Base-by-base conservation (phyloP, 306 rosid species). In the Styphnolobium japonicum region DNA sequence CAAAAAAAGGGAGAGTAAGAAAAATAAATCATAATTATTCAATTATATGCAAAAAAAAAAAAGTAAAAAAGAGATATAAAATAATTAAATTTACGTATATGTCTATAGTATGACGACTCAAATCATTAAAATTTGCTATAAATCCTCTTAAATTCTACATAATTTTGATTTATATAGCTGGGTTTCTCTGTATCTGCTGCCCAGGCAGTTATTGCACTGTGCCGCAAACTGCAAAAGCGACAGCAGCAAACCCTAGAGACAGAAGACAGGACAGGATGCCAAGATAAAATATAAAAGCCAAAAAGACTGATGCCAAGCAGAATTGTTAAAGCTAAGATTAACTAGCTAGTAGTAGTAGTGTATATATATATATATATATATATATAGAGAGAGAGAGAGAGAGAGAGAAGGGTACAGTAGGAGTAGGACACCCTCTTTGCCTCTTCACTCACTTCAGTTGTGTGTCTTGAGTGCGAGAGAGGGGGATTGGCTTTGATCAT, bases 201-300 rank as follows among this genome's bases (percentile, higher is more conserved):
- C 25, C 7, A 43, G 37, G 61, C 45, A 39, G 29, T 70, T 19
- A 75, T 52, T 75, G 70, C 76, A 27, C 77, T 63, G 45, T 31
- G 72, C 69, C 71, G 45, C 18, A 52, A 73, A 45, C 73, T 19
- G 65, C 43, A 70, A 80, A 60, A 75, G 62, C 43, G 79, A 75
- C 75, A 48, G 71, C 34, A 39, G 65, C 39, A 46, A 75, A 36
- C 72, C 81, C 58, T 48, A 56, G 15, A 42, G 15, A 42, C 2
- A 29, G 4, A 29, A 29, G 14, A 40, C 46, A 37, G 9, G 36
- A 7, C 1, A 5, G 34, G 6, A 21, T 10, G n/a, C 34, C n/a
- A 56, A 56, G 67, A 33, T 10, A 37, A 37, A 4, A 36, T 51
- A 46, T 4, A 60, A 18, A 7, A 6, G 10, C 7, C 48, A 10